Evolutionary conservation across 176 grass and related monocot genomes (phyloP).

Genomic region (Lolium multiflorum): DNA sequence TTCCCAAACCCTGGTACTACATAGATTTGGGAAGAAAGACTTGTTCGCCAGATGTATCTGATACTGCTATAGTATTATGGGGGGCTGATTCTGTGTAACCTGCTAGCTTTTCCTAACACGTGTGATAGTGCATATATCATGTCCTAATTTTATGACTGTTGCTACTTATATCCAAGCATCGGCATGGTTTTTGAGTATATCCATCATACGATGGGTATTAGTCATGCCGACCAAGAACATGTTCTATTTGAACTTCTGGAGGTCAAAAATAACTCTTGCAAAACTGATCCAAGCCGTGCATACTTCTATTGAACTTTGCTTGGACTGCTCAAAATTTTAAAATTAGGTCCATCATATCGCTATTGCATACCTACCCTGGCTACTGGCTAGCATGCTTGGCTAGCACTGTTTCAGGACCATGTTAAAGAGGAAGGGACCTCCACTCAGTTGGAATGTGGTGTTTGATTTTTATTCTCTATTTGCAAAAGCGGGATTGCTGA

Average conservation of each 20-base stretch:
- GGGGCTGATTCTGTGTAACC: background rate
- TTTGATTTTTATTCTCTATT: conserved; percentile 27
- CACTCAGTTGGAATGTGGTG: conserved; percentile 10
- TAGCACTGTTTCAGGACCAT: conserved; percentile 11
- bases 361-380: background rate
- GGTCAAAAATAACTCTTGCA: background rate
- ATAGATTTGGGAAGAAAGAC: conserved; percentile 26
- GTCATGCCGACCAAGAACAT: too few species aligned
- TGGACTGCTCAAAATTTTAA: conserved; percentile 18
- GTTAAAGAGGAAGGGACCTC: conserved; percentile 37
- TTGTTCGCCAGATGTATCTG: background rate
- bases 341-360: background rate
- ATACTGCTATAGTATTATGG: background rate
- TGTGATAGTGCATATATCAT: background rate
- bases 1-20: background rate
- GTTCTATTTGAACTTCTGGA: conserved; percentile 1
- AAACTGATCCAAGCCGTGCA: background rate
- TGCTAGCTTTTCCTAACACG: background rate
- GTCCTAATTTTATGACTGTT: background rate
- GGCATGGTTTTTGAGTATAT: background rate
- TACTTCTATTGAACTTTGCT: background rate
- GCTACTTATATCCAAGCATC: background rate
- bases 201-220: background rate
- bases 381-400: conserved; percentile 16
- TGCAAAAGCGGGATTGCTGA: background rate